A percentile compares a stretch with the other conserved stretches of the same genome.
These are phyloP conservation scores for Beta lomatogona DNA, from an alignment of 179 eudicot genomes.

Conservation along the genomic window DNA sequence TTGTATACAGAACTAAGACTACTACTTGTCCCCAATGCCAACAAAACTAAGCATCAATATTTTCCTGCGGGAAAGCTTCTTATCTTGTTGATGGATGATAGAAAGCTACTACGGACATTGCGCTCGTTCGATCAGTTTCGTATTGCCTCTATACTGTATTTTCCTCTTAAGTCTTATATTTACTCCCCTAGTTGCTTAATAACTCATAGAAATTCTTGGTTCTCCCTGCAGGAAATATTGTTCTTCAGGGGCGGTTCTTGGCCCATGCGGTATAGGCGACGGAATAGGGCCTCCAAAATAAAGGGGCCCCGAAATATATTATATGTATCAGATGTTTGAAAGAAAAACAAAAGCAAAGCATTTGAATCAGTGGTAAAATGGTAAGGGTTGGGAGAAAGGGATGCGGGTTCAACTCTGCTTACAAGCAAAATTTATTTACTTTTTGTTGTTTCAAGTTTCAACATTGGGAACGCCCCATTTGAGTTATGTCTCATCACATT, in stretches of 20 bases:
- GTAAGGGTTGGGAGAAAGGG: no score
- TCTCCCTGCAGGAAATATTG: slow-evolving; percentile 71
- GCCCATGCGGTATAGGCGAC: no score
- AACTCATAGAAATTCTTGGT: background rate
- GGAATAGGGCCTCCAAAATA: no score
- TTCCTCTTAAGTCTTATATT: background rate
- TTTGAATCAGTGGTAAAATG: no score
- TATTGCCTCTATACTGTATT: slow-evolving; percentile 21
- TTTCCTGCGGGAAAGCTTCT: slow-evolving; percentile 66
- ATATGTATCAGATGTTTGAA: no score
- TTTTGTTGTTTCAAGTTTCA: no score
- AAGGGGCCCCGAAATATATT: no score
- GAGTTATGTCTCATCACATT: no score
- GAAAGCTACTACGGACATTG: slow-evolving; percentile 74
- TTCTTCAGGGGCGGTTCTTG: slow-evolving; percentile 94
- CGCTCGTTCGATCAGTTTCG: slow-evolving; percentile 90
- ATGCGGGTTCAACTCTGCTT: no score
- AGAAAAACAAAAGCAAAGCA: no score
- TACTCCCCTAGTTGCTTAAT: background rate
- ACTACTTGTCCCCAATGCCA: background rate
- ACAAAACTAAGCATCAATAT: background rate
- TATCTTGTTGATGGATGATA: slow-evolving; percentile 79
- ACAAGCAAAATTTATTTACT: no score
- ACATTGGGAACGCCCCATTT: no score
- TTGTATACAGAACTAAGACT: background rate